A percentile compares a stretch with the other conserved stretches of the same genome.
These are phyloP conservation scores for Colletotrichum caudatum DNA, from an alignment of 2,329 filamentous ascomycete species.

Conservation along the genomic window DNA sequence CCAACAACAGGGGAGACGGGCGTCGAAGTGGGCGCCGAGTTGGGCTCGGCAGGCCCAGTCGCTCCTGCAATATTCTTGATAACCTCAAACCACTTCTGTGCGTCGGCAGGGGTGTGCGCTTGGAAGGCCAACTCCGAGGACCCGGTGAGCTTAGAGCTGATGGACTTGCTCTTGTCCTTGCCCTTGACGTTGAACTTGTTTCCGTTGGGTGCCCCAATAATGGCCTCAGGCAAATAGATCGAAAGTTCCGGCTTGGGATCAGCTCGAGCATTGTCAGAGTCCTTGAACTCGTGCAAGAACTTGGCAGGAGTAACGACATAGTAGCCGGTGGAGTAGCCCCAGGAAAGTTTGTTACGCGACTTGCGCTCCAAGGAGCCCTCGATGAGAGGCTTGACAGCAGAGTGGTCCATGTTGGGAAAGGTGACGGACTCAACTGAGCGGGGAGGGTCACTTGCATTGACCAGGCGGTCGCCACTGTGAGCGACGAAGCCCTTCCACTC, in stretches of 20 bases:
- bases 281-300: slow-evolving; percentile 96
- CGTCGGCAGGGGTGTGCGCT: slow-evolving; percentile 83
- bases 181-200: slow-evolving; percentile 95
- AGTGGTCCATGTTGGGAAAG: slow-evolving; percentile 92
- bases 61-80: slow-evolving; percentile 72
- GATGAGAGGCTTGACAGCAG: slow-evolving; percentile 82
- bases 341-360: slow-evolving; percentile 83
- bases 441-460: slow-evolving; percentile 80
- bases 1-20: slow-evolving; percentile 51
- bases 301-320: slow-evolving; percentile 91
- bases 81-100: slow-evolving; percentile 85
- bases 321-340: slow-evolving; percentile 83
- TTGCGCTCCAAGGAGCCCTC: slow-evolving; percentile 92
- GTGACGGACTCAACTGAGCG: slow-evolving; percentile 78
- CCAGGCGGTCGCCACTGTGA: slow-evolving; percentile 77
- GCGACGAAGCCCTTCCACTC: slow-evolving; percentile 90
- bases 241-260: slow-evolving; percentile 88
- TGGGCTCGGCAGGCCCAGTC: slow-evolving; percentile 52
- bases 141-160: slow-evolving; percentile 85
- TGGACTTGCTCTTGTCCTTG: slow-evolving; percentile 86
- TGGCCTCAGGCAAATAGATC: slow-evolving; percentile 91
- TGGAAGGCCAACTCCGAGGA: slow-evolving; percentile 87
- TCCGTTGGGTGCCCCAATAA: slow-evolving; percentile 77
- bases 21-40: slow-evolving; percentile 47
- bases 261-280: slow-evolving; percentile 77